Conservation (phyloP, 345 rosid genomes). For the Bruguiera gymnorhiza region DNA sequence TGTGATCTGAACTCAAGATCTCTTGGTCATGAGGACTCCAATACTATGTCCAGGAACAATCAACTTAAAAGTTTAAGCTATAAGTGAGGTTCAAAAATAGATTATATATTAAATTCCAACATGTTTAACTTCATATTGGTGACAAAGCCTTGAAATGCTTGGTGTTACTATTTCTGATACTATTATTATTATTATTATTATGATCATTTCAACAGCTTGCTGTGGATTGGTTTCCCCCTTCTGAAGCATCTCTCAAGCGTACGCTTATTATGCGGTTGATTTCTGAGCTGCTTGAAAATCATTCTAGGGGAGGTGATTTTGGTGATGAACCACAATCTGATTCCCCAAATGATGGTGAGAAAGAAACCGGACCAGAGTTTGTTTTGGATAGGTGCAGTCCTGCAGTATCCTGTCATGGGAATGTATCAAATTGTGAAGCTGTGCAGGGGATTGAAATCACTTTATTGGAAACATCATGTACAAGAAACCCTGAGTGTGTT, state of each 20-base stretch:
- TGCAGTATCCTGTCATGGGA: conserved; percentile 38
- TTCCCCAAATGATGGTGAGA: conserved; percentile 36
- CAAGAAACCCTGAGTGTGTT: conserved; percentile 51
- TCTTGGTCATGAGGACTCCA: too few species aligned
- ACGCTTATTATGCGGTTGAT: conserved; percentile 73
- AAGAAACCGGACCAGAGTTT: conserved; percentile 40
- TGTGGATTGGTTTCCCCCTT: conserved; percentile 80
- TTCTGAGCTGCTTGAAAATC: conserved; percentile 62
- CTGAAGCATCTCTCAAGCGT: conserved; percentile 91
- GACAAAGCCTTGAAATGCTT: too few species aligned
- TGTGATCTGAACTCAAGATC: too few species aligned
- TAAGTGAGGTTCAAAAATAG: too few species aligned
- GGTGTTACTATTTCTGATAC: too few species aligned
- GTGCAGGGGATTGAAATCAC: conserved; percentile 71
- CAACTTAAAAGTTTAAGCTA: too few species aligned
- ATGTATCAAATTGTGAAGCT: conserved; percentile 42
- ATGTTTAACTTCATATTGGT: too few species aligned
- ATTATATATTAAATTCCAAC: too few species aligned
- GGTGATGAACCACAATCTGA: conserved; percentile 38
- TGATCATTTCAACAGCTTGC: conserved; percentile 52
- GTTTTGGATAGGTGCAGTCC: conserved; percentile 42
- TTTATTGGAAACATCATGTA: conserved; percentile 54
- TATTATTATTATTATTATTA: too few species aligned
- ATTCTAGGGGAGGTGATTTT: conserved; percentile 33
- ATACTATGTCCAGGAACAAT: too few species aligned